Conservation (phyloP, 306 rosid species). For the Trifolium repens region DNA sequence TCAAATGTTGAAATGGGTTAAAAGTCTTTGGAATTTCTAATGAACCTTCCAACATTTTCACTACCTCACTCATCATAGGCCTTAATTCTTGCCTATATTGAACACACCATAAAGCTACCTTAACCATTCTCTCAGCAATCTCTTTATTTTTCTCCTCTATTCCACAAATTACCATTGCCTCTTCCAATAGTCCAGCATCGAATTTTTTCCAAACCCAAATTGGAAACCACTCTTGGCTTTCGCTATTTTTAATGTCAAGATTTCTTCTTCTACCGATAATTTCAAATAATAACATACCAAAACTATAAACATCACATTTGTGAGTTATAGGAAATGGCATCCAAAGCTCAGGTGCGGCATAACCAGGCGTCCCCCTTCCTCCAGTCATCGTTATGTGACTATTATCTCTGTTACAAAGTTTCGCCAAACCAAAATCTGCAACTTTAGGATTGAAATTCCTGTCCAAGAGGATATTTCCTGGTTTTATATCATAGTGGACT, state of each 20-base stretch:
- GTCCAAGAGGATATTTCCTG: constrained; percentile 57
- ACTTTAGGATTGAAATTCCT: constrained; percentile 49
- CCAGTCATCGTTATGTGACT: constrained; percentile 50
- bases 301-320: constrained; percentile 60
- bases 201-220: constrained; percentile 42
- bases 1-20: constrained; percentile 51
- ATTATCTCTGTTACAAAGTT: constrained; percentile 48
- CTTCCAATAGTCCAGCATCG: constrained; percentile 22
- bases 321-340: constrained; percentile 50
- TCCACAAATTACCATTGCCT: constrained; percentile 28
- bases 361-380: constrained; percentile 62
- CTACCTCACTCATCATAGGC: constrained; percentile 53
- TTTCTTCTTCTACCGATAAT: constrained; percentile 56
- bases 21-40: constrained; percentile 47
- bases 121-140: constrained; percentile 42
- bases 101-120: constrained; percentile 51
- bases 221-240: constrained; percentile 51
- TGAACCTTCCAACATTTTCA: constrained; percentile 63
- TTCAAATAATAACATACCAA: constrained; percentile 58
- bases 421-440: constrained; percentile 63
- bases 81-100: constrained; percentile 49
- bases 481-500: constrained; percentile 61
- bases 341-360: constrained; percentile 60
- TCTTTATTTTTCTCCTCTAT: constrained; percentile 42
- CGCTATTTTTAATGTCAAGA: constrained; percentile 13